Evolutionary conservation across 768 basidiomycete genomes (phyloP).

Genomic region (Rubroboletus pulcherrimus): DNA sequence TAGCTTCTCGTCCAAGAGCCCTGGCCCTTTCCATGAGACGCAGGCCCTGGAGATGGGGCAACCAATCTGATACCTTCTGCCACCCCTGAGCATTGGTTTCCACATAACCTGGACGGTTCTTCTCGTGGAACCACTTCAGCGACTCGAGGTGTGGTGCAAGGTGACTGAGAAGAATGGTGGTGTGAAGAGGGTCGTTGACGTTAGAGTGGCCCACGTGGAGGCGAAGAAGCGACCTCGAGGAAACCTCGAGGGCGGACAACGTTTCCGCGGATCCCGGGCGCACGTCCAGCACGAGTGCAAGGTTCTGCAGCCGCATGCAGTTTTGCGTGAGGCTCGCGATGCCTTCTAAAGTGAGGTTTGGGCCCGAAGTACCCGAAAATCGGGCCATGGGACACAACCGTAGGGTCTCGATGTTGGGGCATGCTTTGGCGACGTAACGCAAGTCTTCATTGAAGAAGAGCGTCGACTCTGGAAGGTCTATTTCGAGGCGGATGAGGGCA

Average conservation of each 20-base stretch:
- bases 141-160: constrained; percentile 66
- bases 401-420: constrained; percentile 66
- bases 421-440: constrained; percentile 52
- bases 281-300: constrained; percentile 64
- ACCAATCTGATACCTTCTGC: constrained; percentile 63
- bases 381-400: constrained; percentile 65
- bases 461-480: constrained; percentile 76
- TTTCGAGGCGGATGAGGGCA: constrained; percentile 57
- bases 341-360: constrained; percentile 63
- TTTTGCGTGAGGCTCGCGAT: constrained; percentile 52
- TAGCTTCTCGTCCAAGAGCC: constrained; percentile 22
- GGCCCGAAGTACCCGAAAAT: constrained; percentile 50
- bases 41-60: constrained; percentile 70
- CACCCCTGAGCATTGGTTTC: constrained; percentile 66
- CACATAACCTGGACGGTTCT: constrained; percentile 64
- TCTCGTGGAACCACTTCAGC: constrained; percentile 76
- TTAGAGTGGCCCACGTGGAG: constrained; percentile 76
- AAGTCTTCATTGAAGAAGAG: constrained; percentile 63
- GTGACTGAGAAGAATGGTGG: constrained; percentile 72
- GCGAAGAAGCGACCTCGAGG: constrained; percentile 65
- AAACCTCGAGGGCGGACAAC: constrained; percentile 43
- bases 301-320: constrained; percentile 61
- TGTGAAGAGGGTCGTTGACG: constrained; percentile 63
- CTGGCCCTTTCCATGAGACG: constrained; percentile 59
- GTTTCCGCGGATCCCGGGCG: constrained; percentile 42